A percentile compares a stretch with the other conserved stretches of the same genome.
These are phyloP conservation scores for Cinnamomum chago DNA, from an alignment of 164 flowering plant genomes.

Conservation along the genomic window DNA sequence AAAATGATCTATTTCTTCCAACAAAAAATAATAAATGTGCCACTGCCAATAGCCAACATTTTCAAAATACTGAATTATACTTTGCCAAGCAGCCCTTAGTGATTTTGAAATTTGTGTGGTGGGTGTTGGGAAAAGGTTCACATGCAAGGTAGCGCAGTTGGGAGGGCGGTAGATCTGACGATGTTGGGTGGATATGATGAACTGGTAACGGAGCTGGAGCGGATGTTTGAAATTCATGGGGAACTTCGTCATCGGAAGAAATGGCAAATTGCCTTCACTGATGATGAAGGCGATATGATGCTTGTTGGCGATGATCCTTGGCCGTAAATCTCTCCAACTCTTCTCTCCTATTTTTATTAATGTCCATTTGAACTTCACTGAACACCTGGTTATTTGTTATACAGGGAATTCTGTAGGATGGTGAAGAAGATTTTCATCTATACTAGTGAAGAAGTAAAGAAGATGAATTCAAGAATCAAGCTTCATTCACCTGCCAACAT, in stretches of 20 bases:
- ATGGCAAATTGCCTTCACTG: slow-evolving; percentile 86
- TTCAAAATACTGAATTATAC: no score
- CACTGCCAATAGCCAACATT: no score
- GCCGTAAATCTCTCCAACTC: slow-evolving; percentile 35
- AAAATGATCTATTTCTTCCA: no score
- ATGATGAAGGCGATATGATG: slow-evolving; percentile 95
- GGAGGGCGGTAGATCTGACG: slow-evolving; percentile 84
- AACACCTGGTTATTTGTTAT: background rate
- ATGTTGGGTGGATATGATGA: slow-evolving; percentile 60
- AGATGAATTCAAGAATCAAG: slow-evolving; percentile 43
- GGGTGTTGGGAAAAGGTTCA: slow-evolving; percentile 48
- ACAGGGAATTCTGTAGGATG: slow-evolving; percentile 90
- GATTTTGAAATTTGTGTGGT: background rate
- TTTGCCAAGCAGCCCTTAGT: background rate
- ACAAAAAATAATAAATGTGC: no score
- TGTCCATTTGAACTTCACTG: background rate
- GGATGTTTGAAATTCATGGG: slow-evolving; percentile 78
- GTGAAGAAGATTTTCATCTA: slow-evolving; percentile 70
- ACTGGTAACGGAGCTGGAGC: slow-evolving; percentile 70
- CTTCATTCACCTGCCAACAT: slow-evolving; percentile 32
- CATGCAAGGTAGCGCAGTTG: slow-evolving; percentile 91
- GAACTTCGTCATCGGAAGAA: slow-evolving; percentile 54
- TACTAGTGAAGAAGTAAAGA: slow-evolving; percentile 78
- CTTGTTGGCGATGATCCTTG: slow-evolving; percentile 91
- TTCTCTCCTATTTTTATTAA: background rate